Conservation (phyloP, 805 yeast genomes). For the Lipomyces sp. region DNA sequence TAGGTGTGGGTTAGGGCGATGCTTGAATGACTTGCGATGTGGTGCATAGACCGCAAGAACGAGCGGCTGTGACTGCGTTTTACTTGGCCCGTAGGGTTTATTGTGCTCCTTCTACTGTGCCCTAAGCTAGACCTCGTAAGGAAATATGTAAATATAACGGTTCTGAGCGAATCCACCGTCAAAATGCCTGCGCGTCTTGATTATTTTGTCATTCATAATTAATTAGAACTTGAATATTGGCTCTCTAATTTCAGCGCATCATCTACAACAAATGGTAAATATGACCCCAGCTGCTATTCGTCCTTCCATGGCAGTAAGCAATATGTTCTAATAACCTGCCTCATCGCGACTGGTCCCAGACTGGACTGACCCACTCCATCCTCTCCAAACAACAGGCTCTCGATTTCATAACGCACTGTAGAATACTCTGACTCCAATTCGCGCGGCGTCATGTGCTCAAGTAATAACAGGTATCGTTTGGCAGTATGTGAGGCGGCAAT, state of each 20-base stretch:
- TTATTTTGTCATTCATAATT: no score
- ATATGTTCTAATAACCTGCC: slow-evolving; percentile 1
- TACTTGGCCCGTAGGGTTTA: neutral
- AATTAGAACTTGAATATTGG: no score
- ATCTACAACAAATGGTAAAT: neutral
- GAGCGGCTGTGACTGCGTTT: neutral
- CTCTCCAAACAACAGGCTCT: slow-evolving; percentile 6
- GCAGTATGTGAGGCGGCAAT: neutral
- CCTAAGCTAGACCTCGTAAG: neutral
- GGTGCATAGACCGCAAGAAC: neutral
- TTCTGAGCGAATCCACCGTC: no score
- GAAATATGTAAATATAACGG: neutral
- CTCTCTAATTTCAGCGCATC: no score
- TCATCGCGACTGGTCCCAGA: neutral
- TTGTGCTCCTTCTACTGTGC: neutral
- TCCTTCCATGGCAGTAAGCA: slow-evolving; percentile 7
- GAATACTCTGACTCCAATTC: slow-evolving; percentile 1
- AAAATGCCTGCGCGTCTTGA: no score
- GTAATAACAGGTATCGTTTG: slow-evolving; percentile 6
- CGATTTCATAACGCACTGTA: slow-evolving; percentile 15
- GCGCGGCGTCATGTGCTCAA: neutral
- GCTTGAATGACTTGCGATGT: neutral
- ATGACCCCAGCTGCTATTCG: neutral
- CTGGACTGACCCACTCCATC: neutral
- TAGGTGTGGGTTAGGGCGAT: neutral